A percentile compares a stretch with the other conserved stretches of the same genome.
phyloP scores from a whole-genome alignment of 352 stramenopile species.

The Thraustochytrium striatum region DNA sequence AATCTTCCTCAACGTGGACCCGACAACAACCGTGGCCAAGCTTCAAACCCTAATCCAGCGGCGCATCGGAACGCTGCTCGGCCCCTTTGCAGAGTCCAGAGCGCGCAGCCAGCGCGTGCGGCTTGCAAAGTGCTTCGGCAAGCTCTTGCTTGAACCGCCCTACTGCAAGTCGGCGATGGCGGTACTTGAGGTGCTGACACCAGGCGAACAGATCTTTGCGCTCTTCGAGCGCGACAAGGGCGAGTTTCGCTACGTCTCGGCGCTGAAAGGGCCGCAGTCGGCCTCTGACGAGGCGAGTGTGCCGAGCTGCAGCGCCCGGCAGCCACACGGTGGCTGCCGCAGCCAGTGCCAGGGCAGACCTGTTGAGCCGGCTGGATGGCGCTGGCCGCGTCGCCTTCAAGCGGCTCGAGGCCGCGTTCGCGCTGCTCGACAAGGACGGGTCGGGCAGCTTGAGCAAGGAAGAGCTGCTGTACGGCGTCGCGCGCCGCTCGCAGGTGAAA shows the following conservation, averaged over 20 bases:
- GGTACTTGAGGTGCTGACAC: neutral
- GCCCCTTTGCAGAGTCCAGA: neutral
- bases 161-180: conserved; percentile 6
- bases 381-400: neutral
- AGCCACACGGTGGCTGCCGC: neutral
- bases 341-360: neutral
- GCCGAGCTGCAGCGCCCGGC: neutral
- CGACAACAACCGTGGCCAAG: neutral
- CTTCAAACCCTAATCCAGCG: neutral
- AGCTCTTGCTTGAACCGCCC: conserved; percentile 7
- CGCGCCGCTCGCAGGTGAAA: neutral
- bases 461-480: neutral
- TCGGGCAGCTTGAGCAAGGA: neutral
- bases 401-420: conserved; percentile 27
- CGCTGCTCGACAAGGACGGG: neutral
- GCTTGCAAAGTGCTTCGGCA: neutral
- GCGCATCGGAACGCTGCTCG: neutral
- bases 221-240: neutral
- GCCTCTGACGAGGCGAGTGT: neutral
- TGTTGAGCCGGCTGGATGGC: neutral
- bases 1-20: conserved; percentile 8
- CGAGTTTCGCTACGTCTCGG: neutral
- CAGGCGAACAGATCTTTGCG: conserved; percentile 2
- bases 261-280: neutral
- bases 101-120: neutral